Evolutionary conservation across 805 yeast species (phyloP).

Genomic region (Metschnikowia noctiluminum): DNA sequence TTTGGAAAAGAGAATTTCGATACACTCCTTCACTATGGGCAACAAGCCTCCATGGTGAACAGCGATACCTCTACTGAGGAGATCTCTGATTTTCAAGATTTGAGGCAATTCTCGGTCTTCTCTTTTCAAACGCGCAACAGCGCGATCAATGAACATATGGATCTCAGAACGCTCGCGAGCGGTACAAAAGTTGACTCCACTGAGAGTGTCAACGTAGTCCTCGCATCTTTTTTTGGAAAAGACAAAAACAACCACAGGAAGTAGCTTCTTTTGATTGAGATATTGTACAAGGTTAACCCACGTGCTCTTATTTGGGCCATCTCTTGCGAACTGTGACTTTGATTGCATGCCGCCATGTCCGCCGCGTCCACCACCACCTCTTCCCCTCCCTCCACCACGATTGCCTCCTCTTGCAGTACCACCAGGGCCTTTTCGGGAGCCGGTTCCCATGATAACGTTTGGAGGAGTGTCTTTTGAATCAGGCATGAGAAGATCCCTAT

Average conservation of each 20-base stretch:
- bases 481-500: conserved; percentile 49
- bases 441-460: conserved; percentile 35
- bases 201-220: conserved; percentile 79
- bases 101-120: conserved; percentile 95
- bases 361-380: conserved; percentile 22
- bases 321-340: conserved; percentile 34
- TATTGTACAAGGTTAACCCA: conserved; percentile 74
- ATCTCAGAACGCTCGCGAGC: conserved; percentile 87
- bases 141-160: conserved; percentile 88
- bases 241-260: conserved; percentile 92
- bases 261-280: conserved; percentile 60
- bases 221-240: conserved; percentile 93
- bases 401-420: conserved; percentile 46
- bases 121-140: conserved; percentile 79
- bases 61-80: conserved; percentile 88
- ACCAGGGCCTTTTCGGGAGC: conserved; percentile 42
- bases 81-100: conserved; percentile 74
- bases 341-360: conserved; percentile 32
- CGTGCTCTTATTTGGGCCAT: conserved; percentile 75
- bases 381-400: conserved; percentile 16
- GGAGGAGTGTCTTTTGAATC: conserved; percentile 33
- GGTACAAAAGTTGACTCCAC: conserved; percentile 72
- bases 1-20: conserved; percentile 86
- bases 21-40: conserved; percentile 90
- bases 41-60: conserved; percentile 93